Evolutionary conservation across 2,329 filamentous ascomycete species (phyloP).

Genomic region (Balansia obtecta): DNA sequence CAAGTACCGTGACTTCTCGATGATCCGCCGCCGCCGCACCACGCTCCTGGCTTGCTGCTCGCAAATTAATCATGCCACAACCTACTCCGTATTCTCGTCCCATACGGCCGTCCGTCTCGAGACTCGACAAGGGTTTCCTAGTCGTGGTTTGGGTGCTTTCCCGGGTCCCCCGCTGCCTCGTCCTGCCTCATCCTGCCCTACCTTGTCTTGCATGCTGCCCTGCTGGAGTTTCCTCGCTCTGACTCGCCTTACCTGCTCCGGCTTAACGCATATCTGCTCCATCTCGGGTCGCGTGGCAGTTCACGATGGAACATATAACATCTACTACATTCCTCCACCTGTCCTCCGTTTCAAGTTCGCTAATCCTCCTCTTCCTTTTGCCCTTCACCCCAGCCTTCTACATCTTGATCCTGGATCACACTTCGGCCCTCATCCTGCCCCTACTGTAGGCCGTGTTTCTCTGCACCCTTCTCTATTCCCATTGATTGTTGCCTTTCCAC

Average conservation of each 20-base stretch:
- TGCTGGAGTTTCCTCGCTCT: not conserved
- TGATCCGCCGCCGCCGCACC: not conserved
- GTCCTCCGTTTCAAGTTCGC: not conserved
- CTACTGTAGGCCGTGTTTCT: not conserved
- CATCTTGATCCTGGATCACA: not conserved
- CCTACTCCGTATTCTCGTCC: not conserved
- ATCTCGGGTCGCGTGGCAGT: not conserved
- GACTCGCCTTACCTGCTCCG: not conserved
- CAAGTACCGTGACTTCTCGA: too few species aligned
- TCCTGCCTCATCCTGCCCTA: not conserved
- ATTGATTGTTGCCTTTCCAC: not conserved
- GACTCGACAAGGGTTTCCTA: slow-evolving; percentile 1
- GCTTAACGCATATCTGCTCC: not conserved
- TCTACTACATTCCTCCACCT: not conserved
- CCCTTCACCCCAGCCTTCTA: not conserved
- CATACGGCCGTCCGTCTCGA: not conserved
- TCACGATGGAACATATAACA: slow-evolving; percentile 7
- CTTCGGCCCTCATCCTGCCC: not conserved
- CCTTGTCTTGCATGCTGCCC: not conserved
- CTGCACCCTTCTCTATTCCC: not conserved
- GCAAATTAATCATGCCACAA: not conserved
- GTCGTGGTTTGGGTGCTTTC: not conserved
- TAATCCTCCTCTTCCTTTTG: not conserved
- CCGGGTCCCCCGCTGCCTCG: not conserved
- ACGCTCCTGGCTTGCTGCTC: not conserved